Base-by-base conservation (phyloP, 2,329 filamentous ascomycete species). In the Blastomyces gilchristii region DNA sequence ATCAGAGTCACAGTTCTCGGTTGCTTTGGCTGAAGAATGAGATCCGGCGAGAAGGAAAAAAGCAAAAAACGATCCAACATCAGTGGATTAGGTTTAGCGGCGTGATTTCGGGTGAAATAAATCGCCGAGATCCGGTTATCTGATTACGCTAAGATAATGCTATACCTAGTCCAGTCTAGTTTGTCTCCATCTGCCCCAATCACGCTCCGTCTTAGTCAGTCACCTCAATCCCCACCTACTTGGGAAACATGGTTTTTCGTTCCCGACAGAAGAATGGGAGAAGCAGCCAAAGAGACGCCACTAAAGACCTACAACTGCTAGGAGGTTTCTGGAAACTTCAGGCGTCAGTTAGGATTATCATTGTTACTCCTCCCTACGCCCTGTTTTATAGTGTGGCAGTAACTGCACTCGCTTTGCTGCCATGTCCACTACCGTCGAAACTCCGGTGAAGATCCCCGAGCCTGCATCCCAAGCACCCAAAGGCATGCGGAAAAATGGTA, bases 121-220 rank as follows among this genome's bases (percentile, higher is more conserved):
- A 57, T 39, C 43, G 64, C 72, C 72, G 72, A 74, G 74, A 76
- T 71, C 73, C 73, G 73, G 67, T 77, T 77, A 77, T 77, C 75
- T 73, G 74, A 77, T 77, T 69, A 66, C 69, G 69, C 75, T 75
- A 76, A 61, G 58, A 53, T 61, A 61, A 53, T 14, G 2, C n/a
- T 25, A 41, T 57, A 3, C 34, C 18, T 1, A 12, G 9, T 57
- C 1, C 0, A n/a, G 34, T 8, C 28, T 57, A 57, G 53, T 18
- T n/a, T n/a, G 3, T 2, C 8, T 25, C 53, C 53, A 22, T 12
- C 34, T 1, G 8, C 8, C 18, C 53, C 53, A 34, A 54, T 41
- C 3, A 7, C 1, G 34, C 34, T 28, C 12, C 8, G 12, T 8
- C 52, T 54, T 34, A 54, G 52, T 54, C 52, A 54, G 14, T 31